Conservation (phyloP, 2,329 filamentous ascomycete species). For the Ophiostoma tasmaniense region DNA sequence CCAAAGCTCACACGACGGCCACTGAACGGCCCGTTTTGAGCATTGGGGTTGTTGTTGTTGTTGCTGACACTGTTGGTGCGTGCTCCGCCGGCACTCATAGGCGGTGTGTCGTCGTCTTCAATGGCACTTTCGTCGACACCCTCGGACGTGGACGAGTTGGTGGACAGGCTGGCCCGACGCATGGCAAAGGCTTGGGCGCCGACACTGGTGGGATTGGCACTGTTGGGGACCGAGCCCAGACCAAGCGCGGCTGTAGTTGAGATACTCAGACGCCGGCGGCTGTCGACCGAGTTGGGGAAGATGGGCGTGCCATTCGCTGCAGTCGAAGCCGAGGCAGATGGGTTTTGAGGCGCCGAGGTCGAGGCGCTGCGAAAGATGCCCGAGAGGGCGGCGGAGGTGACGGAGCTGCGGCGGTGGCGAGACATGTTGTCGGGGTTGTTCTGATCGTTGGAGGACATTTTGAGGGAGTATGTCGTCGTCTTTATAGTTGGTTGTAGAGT, state of each 20-base stretch:
- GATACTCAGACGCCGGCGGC: slow-evolving; percentile 60
- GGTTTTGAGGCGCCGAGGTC: slow-evolving; percentile 23
- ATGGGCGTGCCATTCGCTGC: slow-evolving; percentile 34
- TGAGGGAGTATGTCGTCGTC: background rate
- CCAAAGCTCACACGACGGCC: slow-evolving; percentile 80
- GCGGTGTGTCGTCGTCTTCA: slow-evolving; percentile 55
- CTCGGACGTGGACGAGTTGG: slow-evolving; percentile 37
- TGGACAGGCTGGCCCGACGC: slow-evolving; percentile 62
- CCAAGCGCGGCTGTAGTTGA: slow-evolving; percentile 51
- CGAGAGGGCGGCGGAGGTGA: slow-evolving; percentile 48
- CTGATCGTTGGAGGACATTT: slow-evolving; percentile 23
- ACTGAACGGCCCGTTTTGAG: background rate
- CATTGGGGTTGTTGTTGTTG: background rate
- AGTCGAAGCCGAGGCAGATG: slow-evolving; percentile 40
- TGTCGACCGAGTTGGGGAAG: slow-evolving; percentile 43
- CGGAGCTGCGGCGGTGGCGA: slow-evolving; percentile 45
- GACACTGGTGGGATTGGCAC: slow-evolving; percentile 27
- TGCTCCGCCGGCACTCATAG: slow-evolving; percentile 29
- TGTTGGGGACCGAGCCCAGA: slow-evolving; percentile 53
- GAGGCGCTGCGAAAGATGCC: slow-evolving; percentile 53
- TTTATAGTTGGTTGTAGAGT: background rate
- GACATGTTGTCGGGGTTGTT: slow-evolving; percentile 25
- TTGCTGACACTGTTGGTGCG: slow-evolving; percentile 26
- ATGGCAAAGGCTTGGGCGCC: slow-evolving; percentile 38
- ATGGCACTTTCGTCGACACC: slow-evolving; percentile 65